phyloP scores from a whole-genome alignment of 2,329 filamentous ascomycete genomes.

The Scedosporium boydii region DNA sequence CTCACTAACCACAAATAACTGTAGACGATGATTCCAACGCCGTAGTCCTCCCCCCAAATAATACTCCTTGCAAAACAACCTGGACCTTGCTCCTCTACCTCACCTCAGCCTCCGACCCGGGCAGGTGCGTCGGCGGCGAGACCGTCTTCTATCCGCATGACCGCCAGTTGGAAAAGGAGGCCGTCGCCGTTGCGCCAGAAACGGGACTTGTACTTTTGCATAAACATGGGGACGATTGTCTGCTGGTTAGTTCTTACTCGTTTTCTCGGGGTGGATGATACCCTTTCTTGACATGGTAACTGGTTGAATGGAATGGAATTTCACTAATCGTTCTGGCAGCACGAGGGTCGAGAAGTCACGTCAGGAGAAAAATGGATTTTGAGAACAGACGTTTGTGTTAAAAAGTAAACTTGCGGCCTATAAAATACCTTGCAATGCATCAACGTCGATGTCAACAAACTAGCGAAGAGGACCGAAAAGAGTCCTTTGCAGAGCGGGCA shows the following conservation, averaged over 20 bases:
- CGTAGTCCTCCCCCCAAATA: slow-evolving; percentile 41
- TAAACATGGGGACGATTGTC: slow-evolving; percentile 79
- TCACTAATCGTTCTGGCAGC: slow-evolving; percentile 29
- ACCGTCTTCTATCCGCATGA: slow-evolving; percentile 83
- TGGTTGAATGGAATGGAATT: slow-evolving; percentile 4
- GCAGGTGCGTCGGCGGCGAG: slow-evolving; percentile 75
- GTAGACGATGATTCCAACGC: slow-evolving; percentile 81
- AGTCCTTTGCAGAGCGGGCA: too few species aligned
- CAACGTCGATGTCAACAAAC: too few species aligned
- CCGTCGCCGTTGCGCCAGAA: slow-evolving; percentile 64
- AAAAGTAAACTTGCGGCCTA: slow-evolving; percentile 8
- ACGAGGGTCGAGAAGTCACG: slow-evolving; percentile 73
- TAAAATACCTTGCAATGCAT: neutral
- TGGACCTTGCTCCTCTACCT: slow-evolving; percentile 90
- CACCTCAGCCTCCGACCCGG: slow-evolving; percentile 50
- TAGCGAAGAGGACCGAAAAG: too few species aligned
- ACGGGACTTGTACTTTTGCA: slow-evolving; percentile 82
- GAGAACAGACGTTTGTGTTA: slow-evolving; percentile 69
- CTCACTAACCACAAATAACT: neutral
- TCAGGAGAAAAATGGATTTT: slow-evolving; percentile 87
- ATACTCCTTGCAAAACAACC: slow-evolving; percentile 57
- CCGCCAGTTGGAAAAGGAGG: slow-evolving; percentile 45
- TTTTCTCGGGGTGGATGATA: slow-evolving; percentile 1
- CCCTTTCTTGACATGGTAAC: slow-evolving; percentile 9
- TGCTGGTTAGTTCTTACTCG: slow-evolving; percentile 48